A percentile compares a stretch with the other conserved stretches of the same genome.
phyloP scores from a whole-genome alignment of 257 asterid genomes.

The Solanum lignicaule region DNA sequence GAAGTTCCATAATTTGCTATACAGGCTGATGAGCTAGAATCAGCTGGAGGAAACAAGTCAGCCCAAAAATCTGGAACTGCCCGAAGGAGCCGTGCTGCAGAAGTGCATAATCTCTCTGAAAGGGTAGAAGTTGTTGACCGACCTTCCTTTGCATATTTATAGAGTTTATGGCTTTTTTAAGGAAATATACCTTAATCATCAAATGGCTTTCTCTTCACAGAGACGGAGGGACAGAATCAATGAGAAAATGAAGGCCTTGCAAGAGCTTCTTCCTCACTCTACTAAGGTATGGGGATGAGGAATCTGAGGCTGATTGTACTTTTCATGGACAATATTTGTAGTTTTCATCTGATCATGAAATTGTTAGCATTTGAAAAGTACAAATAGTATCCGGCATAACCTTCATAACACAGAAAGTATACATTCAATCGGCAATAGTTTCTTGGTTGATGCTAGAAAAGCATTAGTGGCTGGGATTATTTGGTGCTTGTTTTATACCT shows the following conservation, averaged over 20 bases:
- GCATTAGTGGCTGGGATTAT: not conserved
- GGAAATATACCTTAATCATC: not conserved
- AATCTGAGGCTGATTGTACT: not conserved
- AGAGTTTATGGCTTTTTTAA: not conserved
- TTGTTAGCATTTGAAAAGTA: not conserved
- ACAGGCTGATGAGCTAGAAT: slow-evolving; percentile 60
- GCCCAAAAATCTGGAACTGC: slow-evolving; percentile 39
- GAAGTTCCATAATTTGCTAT: not conserved
- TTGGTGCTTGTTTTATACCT: not conserved
- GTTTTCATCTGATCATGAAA: not conserved
- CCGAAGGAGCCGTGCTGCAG: slow-evolving; percentile 72
- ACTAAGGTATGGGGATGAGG: slow-evolving; percentile 40
- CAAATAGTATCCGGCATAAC: not conserved
- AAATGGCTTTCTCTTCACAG: slow-evolving; percentile 18
- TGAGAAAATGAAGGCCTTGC: slow-evolving; percentile 83
- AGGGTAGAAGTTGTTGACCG: slow-evolving; percentile 36
- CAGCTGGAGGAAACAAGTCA: slow-evolving; percentile 45
- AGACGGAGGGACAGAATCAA: slow-evolving; percentile 78
- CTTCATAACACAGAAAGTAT: not conserved
- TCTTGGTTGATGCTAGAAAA: not conserved
- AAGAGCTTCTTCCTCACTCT: slow-evolving; percentile 81
- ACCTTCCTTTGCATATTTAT: not conserved
- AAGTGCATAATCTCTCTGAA: slow-evolving; percentile 84
- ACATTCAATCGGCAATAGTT: not conserved
- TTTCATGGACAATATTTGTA: not conserved